These are phyloP conservation scores for Annulohypoxylon bovei DNA, from an alignment of 495 filamentous ascomycete species.

Conservation along the genomic window DNA sequence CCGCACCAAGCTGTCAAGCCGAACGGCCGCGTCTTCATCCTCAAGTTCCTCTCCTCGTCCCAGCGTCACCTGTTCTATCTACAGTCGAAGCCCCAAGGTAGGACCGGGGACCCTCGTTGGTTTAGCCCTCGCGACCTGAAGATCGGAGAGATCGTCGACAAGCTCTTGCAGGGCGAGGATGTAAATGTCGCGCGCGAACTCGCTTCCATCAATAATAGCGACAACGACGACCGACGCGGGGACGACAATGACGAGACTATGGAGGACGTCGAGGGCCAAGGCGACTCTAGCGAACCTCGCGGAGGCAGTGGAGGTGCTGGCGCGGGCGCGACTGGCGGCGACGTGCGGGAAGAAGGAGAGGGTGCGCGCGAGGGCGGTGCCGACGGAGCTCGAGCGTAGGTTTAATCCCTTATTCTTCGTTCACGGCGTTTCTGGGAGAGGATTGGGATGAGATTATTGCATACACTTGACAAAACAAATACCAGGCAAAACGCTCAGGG, in stretches of 20 bases:
- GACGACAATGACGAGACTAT: slow-evolving; percentile 78
- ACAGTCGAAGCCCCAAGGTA: slow-evolving; percentile 85
- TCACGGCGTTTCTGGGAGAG: slow-evolving; percentile 45
- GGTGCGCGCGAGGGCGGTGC: slow-evolving; percentile 89
- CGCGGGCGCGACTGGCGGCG: slow-evolving; percentile 84
- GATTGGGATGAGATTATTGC: slow-evolving; percentile 40
- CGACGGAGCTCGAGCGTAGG: slow-evolving; percentile 99
- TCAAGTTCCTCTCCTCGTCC: slow-evolving; percentile 95
- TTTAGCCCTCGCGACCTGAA: slow-evolving; percentile 83
- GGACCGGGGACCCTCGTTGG: slow-evolving; percentile 74
- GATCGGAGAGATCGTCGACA: slow-evolving; percentile 85
- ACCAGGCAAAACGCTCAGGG: slow-evolving; percentile 10
- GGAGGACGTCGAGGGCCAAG: slow-evolving; percentile 81
- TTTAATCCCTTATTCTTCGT: slow-evolving; percentile 62
- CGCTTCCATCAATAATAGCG: slow-evolving; percentile 65
- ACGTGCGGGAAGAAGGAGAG: slow-evolving; percentile 89
- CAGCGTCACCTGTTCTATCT: slow-evolving; percentile 95
- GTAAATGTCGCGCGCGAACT: slow-evolving; percentile 84
- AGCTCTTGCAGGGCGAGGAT: slow-evolving; percentile 87
- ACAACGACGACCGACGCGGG: slow-evolving; percentile 68
- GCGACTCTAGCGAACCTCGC: slow-evolving; percentile 66
- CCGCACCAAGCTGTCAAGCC: slow-evolving; percentile 67
- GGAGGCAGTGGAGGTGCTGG: slow-evolving; percentile 82
- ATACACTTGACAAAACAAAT: slow-evolving; percentile 38
- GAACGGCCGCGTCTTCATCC: slow-evolving; percentile 88